Evolutionary conservation across 1,284 basidiomycete species (phyloP).

Genomic region (Psilocybe mexicana): DNA sequence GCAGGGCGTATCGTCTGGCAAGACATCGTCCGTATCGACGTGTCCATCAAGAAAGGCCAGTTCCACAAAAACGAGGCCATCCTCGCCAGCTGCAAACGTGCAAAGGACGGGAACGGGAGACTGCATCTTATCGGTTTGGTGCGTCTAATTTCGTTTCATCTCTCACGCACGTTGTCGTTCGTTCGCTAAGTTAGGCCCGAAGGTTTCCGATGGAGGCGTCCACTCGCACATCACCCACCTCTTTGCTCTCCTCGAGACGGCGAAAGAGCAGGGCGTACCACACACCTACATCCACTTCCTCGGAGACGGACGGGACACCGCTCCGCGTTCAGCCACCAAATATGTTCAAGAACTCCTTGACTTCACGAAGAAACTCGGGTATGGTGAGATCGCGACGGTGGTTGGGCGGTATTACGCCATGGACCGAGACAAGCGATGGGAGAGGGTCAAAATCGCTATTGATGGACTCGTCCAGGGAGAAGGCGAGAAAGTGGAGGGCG

Average conservation of each 20-base stretch:
- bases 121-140: constrained; percentile 85
- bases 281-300: constrained; percentile 90
- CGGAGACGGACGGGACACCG: constrained; percentile 89
- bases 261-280: constrained; percentile 81
- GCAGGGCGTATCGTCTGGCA: constrained; percentile 94
- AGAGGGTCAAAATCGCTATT: constrained; percentile 84
- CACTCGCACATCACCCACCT: constrained; percentile 90
- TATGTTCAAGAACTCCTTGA: constrained; percentile 78
- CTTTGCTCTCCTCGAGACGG: constrained; percentile 84
- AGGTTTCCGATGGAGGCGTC: constrained; percentile 93
- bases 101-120: constrained; percentile 79
- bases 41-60: constrained; percentile 83
- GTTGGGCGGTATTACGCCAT: constrained; percentile 92
- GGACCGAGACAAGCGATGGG: constrained; percentile 96
- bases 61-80: constrained; percentile 81
- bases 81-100: constrained; percentile 70
- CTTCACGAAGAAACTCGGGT: constrained; percentile 75
- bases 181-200: background rate
- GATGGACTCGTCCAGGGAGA: constrained; percentile 79
- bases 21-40: constrained; percentile 91
- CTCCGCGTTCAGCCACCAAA: constrained; percentile 73
- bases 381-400: constrained; percentile 77
- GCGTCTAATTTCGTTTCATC: constrained; percentile 26
- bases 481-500: constrained; percentile 56
- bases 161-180: background rate